phyloP scores from a whole-genome alignment of 371 early-diverging fungal species.

The Mucor mucedo region DNA sequence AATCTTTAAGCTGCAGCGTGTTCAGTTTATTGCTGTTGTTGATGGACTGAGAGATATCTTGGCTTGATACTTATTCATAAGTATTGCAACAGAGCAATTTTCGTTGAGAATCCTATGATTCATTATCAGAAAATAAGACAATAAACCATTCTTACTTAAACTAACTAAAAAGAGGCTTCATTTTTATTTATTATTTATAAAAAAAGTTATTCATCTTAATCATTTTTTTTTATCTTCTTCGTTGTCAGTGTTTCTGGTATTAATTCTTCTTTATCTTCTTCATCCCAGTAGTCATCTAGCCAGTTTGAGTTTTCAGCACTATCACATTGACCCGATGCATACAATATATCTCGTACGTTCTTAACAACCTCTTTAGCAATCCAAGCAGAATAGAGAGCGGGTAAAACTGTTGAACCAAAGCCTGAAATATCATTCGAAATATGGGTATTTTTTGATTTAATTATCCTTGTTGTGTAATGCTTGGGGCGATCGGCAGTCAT shows the following conservation, averaged over 20 bases:
- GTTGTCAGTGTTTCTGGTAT: neutral
- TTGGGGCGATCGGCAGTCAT: conserved; percentile 13
- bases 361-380: conserved; percentile 17
- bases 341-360: neutral
- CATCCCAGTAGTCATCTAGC: conserved; percentile 17
- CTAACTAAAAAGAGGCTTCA: too few species aligned
- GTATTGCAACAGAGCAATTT: too few species aligned
- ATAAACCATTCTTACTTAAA: too few species aligned
- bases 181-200: too few species aligned
- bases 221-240: neutral
- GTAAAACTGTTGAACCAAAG: conserved; percentile 17
- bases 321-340: neutral
- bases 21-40: too few species aligned
- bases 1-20: too few species aligned
- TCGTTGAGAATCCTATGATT: too few species aligned
- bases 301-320: conserved; percentile 12
- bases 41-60: too few species aligned
- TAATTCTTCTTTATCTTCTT: neutral
- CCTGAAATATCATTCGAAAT: conserved; percentile 10
- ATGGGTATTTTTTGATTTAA: neutral
- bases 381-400: conserved; percentile 21
- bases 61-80: too few species aligned
- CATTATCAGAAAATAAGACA: too few species aligned
- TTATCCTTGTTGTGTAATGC: conserved; percentile 16
- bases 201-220: too few species aligned